phyloP scores from a whole-genome alignment of 441 rosid genomes.

The Pelargonium australe region DNA sequence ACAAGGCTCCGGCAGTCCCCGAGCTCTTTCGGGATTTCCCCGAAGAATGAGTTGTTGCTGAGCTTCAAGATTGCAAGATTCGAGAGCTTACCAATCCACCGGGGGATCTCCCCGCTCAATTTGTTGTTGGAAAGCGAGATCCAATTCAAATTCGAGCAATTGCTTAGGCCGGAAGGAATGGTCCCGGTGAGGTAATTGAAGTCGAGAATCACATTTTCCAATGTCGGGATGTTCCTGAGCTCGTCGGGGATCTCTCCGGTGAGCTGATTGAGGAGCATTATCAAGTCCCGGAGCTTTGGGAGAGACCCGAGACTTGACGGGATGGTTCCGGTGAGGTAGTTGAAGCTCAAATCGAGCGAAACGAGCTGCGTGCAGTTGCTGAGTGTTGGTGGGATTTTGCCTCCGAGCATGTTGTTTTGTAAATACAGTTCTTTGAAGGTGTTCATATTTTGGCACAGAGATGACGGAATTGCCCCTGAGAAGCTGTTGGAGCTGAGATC shows the following conservation, averaged over 20 bases:
- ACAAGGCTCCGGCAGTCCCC: slow-evolving; percentile 81
- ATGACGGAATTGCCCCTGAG: slow-evolving; percentile 66
- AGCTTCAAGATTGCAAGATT: slow-evolving; percentile 83
- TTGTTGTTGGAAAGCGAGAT: slow-evolving; percentile 78
- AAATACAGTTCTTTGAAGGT: slow-evolving; percentile 66
- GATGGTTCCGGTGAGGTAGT: slow-evolving; percentile 76
- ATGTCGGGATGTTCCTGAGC: slow-evolving; percentile 53
- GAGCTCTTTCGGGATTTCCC: slow-evolving; percentile 77
- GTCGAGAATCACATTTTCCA: slow-evolving; percentile 78
- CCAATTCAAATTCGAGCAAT: slow-evolving; percentile 84
- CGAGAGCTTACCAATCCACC: slow-evolving; percentile 50
- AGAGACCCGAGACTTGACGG: slow-evolving; percentile 70
- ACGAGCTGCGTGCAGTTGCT: slow-evolving; percentile 66
- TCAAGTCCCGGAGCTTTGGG: slow-evolving; percentile 69
- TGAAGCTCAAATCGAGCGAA: slow-evolving; percentile 71
- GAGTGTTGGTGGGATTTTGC: slow-evolving; percentile 61
- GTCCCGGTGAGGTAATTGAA: slow-evolving; percentile 70
- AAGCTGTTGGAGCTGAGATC: slow-evolving; percentile 80
- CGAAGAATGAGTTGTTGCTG: slow-evolving; percentile 75
- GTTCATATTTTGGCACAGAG: slow-evolving; percentile 72
- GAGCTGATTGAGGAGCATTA: slow-evolving; percentile 78
- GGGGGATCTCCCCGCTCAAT: slow-evolving; percentile 59
- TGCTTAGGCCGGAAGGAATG: slow-evolving; percentile 64
- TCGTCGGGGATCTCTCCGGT: slow-evolving; percentile 68
- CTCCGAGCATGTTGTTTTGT: slow-evolving; percentile 68